phyloP scores from a whole-genome alignment of 2,329 filamentous ascomycete genomes.

The Diaporthe australafricana region DNA sequence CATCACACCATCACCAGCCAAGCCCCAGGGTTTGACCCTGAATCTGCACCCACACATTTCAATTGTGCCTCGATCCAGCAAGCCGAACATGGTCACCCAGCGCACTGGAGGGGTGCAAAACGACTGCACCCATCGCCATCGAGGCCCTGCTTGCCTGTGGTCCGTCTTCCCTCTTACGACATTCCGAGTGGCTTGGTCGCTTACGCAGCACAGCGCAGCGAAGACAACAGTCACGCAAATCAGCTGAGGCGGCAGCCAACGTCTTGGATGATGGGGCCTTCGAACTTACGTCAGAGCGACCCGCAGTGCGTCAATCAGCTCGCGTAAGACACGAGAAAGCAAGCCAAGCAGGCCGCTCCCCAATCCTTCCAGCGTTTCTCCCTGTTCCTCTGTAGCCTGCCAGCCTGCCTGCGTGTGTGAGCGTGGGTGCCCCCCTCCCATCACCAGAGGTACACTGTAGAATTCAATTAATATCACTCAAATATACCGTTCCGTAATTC shows the following conservation, averaged over 20 bases:
- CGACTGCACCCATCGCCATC: background rate
- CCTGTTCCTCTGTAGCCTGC: background rate
- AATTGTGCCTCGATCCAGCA: no score
- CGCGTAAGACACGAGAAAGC: slow-evolving; percentile 7
- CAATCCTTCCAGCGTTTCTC: background rate
- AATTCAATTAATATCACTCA: background rate
- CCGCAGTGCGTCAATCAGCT: slow-evolving; percentile 10
- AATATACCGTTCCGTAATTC: slow-evolving; percentile 2
- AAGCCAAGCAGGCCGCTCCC: background rate
- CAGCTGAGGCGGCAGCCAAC: slow-evolving; percentile 2
- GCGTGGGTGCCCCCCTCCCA: no score
- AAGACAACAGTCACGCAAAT: background rate
- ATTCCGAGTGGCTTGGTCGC: slow-evolving; percentile 12
- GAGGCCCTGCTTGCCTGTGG: background rate
- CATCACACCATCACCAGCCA: no score
- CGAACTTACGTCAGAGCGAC: slow-evolving; percentile 11
- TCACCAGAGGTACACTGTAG: no score
- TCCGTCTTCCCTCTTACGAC: background rate
- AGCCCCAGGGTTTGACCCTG: background rate
- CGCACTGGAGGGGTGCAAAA: no score
- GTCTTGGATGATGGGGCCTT: background rate
- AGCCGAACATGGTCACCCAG: no score
- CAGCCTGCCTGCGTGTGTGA: background rate
- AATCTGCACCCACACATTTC: background rate
- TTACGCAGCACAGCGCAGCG: slow-evolving; percentile 8